Conservation (phyloP, 2,329 filamentous ascomycete genomes). For the Amauroascus niger region DNA sequence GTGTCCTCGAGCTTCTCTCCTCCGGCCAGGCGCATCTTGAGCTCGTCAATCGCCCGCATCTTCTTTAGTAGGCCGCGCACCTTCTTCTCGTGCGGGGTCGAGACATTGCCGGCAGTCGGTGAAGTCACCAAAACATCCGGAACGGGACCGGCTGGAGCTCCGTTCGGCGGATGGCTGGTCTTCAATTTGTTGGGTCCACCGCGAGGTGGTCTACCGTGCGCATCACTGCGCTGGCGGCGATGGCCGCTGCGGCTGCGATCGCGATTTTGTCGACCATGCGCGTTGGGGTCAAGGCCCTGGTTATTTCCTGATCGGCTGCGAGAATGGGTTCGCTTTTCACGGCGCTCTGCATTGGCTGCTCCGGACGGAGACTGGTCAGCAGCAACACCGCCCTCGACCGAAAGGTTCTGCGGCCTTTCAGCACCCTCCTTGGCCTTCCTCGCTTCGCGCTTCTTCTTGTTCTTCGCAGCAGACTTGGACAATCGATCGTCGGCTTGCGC, state of each 20-base stretch:
- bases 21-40: slow-evolving; percentile 90
- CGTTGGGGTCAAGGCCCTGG: slow-evolving; percentile 21
- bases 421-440: slow-evolving; percentile 79
- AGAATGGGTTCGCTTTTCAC: slow-evolving; percentile 40
- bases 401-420: slow-evolving; percentile 41
- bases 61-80: slow-evolving; percentile 90
- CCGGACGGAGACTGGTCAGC: slow-evolving; percentile 4
- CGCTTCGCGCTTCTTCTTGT: slow-evolving; percentile 95
- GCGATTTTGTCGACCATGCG: slow-evolving; percentile 23
- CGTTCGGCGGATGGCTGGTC: slow-evolving; percentile 23
- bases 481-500: slow-evolving; percentile 59
- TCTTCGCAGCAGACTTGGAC: slow-evolving; percentile 80
- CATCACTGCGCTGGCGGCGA: slow-evolving; percentile 23
- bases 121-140: slow-evolving; percentile 28
- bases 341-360: slow-evolving; percentile 53
- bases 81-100: slow-evolving; percentile 67
- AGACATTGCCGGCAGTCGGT: slow-evolving; percentile 21
- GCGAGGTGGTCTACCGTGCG: slow-evolving; percentile 5
- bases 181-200: slow-evolving; percentile 7
- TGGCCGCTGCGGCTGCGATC: slow-evolving; percentile 25
- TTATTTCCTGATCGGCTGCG: slow-evolving; percentile 44
- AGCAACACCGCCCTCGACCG: slow-evolving; percentile 30
- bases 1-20: slow-evolving; percentile 98
- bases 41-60: slow-evolving; percentile 90
- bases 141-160: slow-evolving; percentile 22